These are phyloP conservation scores for Fusarium annulatum DNA, from an alignment of 2,329 filamentous ascomycete genomes.

Conservation along the genomic window DNA sequence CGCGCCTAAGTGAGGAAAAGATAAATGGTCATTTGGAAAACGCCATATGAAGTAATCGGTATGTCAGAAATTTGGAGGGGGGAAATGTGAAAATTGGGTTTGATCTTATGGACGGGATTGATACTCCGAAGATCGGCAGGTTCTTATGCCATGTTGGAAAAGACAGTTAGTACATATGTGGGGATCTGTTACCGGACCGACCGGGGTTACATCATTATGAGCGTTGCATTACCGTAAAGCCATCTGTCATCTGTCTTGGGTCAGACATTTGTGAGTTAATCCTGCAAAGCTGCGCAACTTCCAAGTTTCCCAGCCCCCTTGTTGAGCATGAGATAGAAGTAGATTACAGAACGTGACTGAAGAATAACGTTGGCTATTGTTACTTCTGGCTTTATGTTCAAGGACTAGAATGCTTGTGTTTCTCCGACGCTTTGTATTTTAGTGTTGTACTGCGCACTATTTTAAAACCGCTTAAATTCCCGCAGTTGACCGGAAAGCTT, in stretches of 20 bases:
- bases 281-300: not conserved
- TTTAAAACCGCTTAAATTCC: not conserved
- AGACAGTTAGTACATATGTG: not conserved
- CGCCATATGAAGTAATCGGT: accelerated
- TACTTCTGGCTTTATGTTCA: not conserved
- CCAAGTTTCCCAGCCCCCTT: not conserved
- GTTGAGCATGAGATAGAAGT: not conserved
- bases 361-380: not conserved
- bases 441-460: not conserved
- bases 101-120: not conserved
- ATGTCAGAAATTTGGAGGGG: not conserved
- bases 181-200: not conserved
- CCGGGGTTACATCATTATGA: not conserved
- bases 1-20: not conserved
- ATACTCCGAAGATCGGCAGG: not conserved
- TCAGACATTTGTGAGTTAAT: not conserved
- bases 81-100: not conserved
- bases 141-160: not conserved
- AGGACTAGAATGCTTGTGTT: too few species aligned
- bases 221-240: not conserved
- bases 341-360: not conserved
- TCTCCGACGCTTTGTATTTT: not conserved
- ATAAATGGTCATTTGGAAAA: not conserved
- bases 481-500: not conserved
- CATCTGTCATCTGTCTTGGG: not conserved